Conservation (phyloP, 345 rosid genomes). For the Dovyalis caffra region DNA sequence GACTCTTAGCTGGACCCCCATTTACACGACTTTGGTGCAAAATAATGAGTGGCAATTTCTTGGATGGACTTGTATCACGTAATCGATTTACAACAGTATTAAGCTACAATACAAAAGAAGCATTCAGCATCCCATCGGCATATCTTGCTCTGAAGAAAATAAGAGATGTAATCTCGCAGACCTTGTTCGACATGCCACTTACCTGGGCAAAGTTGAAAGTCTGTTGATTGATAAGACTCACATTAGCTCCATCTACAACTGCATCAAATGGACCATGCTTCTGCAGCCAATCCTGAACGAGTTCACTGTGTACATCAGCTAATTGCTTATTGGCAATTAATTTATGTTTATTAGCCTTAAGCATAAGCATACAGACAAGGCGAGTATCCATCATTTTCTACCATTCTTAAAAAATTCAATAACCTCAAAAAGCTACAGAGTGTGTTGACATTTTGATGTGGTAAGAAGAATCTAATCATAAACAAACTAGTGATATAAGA, state of each 20-base stretch:
- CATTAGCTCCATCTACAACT: constrained; percentile 86
- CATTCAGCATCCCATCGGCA: constrained; percentile 5
- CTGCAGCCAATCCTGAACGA: constrained; percentile 73
- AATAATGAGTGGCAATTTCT: constrained; percentile 74
- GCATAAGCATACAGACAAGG: constrained; percentile 12
- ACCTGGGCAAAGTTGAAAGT: constrained; percentile 72
- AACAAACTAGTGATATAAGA: not conserved
- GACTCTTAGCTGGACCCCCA: constrained; percentile 64
- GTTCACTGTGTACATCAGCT: constrained; percentile 26
- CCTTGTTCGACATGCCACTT: not conserved
- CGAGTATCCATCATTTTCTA: constrained; percentile 9
- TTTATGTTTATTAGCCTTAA: constrained; percentile 12
- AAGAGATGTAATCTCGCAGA: constrained; percentile 6
- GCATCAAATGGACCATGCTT: constrained; percentile 94
- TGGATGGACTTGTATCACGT: constrained; percentile 59
- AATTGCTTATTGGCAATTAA: constrained; percentile 11
- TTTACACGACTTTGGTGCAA: constrained; percentile 72
- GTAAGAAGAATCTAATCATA: not conserved
- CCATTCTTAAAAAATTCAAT: not conserved
- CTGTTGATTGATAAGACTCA: constrained; percentile 54
- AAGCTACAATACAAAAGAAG: constrained; percentile 47
- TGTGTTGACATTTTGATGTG: not conserved
- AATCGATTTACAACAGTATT: constrained; percentile 50
- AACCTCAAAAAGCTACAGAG: not conserved
- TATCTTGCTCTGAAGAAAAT: constrained; percentile 4